Percentiles rank a stretch among this genome's conserved stretches.
Evolutionary conservation across 2,329 filamentous ascomycete species (phyloP).

Genomic region (Cordyceps militaris): DNA sequence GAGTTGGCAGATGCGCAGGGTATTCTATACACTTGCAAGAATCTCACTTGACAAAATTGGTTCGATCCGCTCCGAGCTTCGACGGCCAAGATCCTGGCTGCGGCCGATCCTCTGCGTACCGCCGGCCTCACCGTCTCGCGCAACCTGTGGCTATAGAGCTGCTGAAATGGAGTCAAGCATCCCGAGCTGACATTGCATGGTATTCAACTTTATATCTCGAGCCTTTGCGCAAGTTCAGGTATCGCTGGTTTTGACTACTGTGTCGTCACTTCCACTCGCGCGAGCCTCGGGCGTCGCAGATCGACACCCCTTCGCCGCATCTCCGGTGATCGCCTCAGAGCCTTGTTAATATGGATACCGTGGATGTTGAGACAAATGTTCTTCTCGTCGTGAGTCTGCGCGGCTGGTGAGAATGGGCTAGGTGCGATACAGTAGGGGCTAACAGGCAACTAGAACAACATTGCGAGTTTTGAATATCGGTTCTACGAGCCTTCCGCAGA

Average conservation of each 20-base stretch:
- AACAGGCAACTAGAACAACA: slow-evolving; percentile 42
- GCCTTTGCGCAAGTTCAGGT: neutral
- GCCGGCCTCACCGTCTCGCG: neutral
- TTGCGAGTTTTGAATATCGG: slow-evolving; percentile 47
- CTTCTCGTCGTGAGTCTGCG: slow-evolving; percentile 45
- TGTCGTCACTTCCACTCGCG: neutral
- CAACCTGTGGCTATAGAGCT: neutral
- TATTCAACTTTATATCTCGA: neutral
- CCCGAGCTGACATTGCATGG: neutral
- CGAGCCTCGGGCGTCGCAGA: neutral
- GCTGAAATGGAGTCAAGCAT: slow-evolving; percentile 10
- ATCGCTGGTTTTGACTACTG: neutral
- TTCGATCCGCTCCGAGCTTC: neutral
- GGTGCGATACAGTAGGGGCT: slow-evolving; percentile 1
- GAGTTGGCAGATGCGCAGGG: neutral
- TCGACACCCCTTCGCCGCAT: neutral
- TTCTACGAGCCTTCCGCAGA: slow-evolving; percentile 46
- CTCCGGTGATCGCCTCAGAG: neutral
- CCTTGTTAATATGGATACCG: slow-evolving; percentile 48
- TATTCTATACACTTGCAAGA: neutral
- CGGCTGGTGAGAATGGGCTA: slow-evolving; percentile 14
- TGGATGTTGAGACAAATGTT: slow-evolving; percentile 56
- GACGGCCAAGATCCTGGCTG: neutral
- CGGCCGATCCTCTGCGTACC: neutral
- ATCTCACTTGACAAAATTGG: neutral